Percentiles rank a stretch among this genome's conserved stretches.
Conservation (phyloP, 1,284 basidiomycete species). For the Ceratobasidium sp. region DNA sequence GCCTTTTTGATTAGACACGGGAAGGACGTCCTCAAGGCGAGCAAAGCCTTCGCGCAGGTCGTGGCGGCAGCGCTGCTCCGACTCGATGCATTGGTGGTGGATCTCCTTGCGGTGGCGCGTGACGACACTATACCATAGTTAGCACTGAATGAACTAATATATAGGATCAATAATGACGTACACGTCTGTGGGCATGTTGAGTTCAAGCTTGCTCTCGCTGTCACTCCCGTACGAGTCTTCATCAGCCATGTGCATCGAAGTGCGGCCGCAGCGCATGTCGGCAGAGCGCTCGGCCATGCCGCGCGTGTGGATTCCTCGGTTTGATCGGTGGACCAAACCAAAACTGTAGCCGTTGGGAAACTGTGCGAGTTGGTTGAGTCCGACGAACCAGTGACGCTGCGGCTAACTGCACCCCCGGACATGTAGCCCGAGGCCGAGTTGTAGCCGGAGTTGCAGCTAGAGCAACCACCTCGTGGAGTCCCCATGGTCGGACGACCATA, state of each 20-base stretch:
- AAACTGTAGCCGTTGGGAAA: slow-evolving; percentile 35
- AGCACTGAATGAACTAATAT: background rate
- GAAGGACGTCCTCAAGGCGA: background rate
- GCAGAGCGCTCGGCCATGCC: slow-evolving; percentile 36
- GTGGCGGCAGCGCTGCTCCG: no score
- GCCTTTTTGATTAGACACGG: slow-evolving; percentile 5
- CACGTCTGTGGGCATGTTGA: slow-evolving; percentile 9
- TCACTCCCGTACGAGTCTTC: slow-evolving; percentile 49
- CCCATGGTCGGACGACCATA: no score
- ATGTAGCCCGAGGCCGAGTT: slow-evolving; percentile 43
- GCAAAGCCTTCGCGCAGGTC: slow-evolving; percentile 7
- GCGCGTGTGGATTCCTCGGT: slow-evolving; percentile 44
- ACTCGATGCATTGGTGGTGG: background rate
- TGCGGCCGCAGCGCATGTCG: slow-evolving; percentile 26
- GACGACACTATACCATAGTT: slow-evolving; percentile 12
- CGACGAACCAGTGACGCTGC: slow-evolving; percentile 30
- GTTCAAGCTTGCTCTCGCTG: slow-evolving; percentile 35
- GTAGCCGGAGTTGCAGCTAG: slow-evolving; percentile 47
- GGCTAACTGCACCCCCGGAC: slow-evolving; percentile 34
- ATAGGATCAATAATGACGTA: background rate
- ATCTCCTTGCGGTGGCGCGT: background rate
- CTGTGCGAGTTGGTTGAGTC: slow-evolving; percentile 35
- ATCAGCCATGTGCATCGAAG: slow-evolving; percentile 32
- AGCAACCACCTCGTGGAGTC: no score
- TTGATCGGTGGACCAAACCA: slow-evolving; percentile 48